A percentile compares a stretch with the other conserved stretches of the same genome.
These are phyloP conservation scores for Cordyceps tenuipes DNA, from an alignment of 2,329 filamentous ascomycete species.

Conservation along the genomic window DNA sequence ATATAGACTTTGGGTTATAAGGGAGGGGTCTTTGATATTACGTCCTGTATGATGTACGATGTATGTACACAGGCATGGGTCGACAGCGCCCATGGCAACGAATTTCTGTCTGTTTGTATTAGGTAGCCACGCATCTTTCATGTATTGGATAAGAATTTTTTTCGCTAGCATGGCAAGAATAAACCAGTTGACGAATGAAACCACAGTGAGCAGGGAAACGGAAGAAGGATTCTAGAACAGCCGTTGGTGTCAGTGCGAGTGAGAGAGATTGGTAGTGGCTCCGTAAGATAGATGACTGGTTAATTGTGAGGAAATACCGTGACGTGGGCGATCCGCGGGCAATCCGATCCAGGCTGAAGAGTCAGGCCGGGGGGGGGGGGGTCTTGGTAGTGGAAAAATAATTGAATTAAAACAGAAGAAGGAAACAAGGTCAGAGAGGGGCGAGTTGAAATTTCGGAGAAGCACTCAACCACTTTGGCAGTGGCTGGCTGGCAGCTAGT, in stretches of 20 bases:
- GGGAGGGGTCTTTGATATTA: slow-evolving; percentile 12
- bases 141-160: not conserved
- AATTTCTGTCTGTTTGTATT: slow-evolving; percentile 1
- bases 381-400: no score
- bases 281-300: not conserved
- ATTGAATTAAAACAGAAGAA: not conserved
- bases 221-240: not conserved
- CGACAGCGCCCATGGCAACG: not conserved
- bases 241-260: not conserved
- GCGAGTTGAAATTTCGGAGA: no score
- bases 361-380: not conserved
- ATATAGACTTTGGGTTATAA: slow-evolving; percentile 1
- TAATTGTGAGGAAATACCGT: not conserved
- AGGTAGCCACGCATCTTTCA: no score
- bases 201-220: not conserved
- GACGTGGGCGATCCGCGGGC: not conserved
- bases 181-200: not conserved
- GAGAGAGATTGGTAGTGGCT: not conserved
- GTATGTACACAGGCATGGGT: slow-evolving; percentile 4
- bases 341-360: slow-evolving; percentile 1
- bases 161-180: not conserved
- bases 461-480: no score
- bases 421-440: not conserved
- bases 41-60: slow-evolving; percentile 4
- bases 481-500: no score